These are phyloP conservation scores for Cladosporium colombiae DNA, from an alignment of 2,329 filamentous ascomycete species.

Conservation along the genomic window DNA sequence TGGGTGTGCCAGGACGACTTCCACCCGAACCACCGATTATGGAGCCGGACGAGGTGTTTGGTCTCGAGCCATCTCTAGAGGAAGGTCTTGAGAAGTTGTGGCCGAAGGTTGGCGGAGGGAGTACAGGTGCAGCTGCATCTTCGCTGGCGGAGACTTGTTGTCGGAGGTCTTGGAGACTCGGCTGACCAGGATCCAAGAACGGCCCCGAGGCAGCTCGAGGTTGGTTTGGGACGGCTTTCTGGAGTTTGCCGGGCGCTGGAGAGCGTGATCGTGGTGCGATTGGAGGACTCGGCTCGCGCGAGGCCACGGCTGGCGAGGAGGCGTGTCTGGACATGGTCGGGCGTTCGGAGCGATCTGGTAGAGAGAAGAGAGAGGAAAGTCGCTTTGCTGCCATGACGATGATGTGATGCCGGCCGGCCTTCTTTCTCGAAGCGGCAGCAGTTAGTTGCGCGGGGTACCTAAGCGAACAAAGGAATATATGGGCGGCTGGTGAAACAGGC, in stretches of 20 bases:
- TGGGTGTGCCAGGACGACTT: slow-evolving; percentile 30
- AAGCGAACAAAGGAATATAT: slow-evolving; percentile 12
- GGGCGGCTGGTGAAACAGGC: slow-evolving; percentile 7
- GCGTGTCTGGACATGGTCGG: slow-evolving; percentile 5
- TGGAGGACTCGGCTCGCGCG: slow-evolving; percentile 1
- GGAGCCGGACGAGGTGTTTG: slow-evolving; percentile 24
- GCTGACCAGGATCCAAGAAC: slow-evolving; percentile 18
- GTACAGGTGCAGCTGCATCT: slow-evolving; percentile 23
- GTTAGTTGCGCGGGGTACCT: slow-evolving; percentile 11
- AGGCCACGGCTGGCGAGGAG: neutral
- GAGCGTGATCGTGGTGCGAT: neutral
- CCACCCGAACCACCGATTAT: slow-evolving; percentile 20
- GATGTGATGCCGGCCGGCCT: neutral
- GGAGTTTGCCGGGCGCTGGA: neutral
- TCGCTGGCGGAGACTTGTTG: slow-evolving; percentile 22
- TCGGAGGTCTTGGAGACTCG: slow-evolving; percentile 30
- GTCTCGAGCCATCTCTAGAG: slow-evolving; percentile 27
- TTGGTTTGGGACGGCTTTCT: slow-evolving; percentile 6
- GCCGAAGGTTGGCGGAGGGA: slow-evolving; percentile 21
- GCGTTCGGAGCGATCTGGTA: slow-evolving; percentile 6
- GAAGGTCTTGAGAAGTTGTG: slow-evolving; percentile 24
- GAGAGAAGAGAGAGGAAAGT: slow-evolving; percentile 12
- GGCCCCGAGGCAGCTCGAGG: slow-evolving; percentile 12
- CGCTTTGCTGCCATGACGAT: slow-evolving; percentile 12
- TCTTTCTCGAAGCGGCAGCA: neutral